These are phyloP conservation scores for Ascochyta lentis DNA, from an alignment of 2,329 filamentous ascomycete species.

Conservation along the genomic window DNA sequence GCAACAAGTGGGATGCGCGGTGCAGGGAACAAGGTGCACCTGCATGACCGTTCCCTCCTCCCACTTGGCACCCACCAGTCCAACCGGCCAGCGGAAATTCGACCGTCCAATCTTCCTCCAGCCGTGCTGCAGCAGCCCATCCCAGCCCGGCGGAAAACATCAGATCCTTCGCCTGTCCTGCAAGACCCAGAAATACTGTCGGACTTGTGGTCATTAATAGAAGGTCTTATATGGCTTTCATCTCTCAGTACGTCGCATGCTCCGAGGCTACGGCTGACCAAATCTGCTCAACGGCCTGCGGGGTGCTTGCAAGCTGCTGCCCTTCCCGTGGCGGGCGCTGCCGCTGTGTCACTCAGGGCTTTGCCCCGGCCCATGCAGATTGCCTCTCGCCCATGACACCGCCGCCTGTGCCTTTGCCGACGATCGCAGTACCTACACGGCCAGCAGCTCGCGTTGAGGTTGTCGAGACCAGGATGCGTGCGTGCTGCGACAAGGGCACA, in stretches of 20 bases:
- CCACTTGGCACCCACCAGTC: not conserved
- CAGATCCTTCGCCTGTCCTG: conserved; percentile 7
- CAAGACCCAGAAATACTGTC: conserved; percentile 43
- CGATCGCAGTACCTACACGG: not conserved
- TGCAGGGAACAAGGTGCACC: conserved; percentile 26
- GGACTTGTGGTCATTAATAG: conserved; percentile 46
- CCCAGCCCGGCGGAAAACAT: conserved; percentile 14
- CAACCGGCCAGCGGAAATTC: conserved; percentile 13
- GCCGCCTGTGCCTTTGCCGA: conserved; percentile 3
- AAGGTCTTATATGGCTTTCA: conserved; percentile 42
- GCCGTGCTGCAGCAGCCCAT: conserved; percentile 26
- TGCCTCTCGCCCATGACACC: conserved; percentile 2
- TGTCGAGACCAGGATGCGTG: conserved; percentile 15
- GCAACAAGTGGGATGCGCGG: conserved; percentile 30
- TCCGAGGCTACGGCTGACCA: conserved; percentile 31
- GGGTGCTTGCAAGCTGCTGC: conserved; percentile 21
- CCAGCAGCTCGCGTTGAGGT: conserved; percentile 7
- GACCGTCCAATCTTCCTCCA: conserved; percentile 20
- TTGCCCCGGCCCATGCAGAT: conserved; percentile 6
- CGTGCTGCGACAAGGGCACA: conserved; percentile 17
- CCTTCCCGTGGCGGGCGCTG: conserved; percentile 26
- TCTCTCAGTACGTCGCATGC: conserved; percentile 35
- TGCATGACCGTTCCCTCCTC: conserved; percentile 37
- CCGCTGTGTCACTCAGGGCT: conserved; percentile 24
- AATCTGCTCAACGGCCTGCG: conserved; percentile 29